Conservation (phyloP, 176 grass and related monocot genomes). For the Poa pratensis region DNA sequence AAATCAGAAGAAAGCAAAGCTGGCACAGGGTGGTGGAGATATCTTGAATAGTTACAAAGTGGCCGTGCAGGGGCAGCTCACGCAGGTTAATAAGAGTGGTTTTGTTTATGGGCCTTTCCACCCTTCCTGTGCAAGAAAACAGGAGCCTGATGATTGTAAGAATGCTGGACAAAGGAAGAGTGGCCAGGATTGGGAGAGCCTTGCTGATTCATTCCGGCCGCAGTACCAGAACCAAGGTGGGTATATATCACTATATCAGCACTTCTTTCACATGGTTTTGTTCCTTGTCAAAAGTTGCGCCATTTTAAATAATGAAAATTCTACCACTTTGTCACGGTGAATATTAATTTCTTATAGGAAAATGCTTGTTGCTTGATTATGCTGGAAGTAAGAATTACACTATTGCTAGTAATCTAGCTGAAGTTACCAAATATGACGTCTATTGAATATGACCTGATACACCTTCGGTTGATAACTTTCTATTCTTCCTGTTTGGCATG, state of each 20-base stretch:
- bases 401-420: not conserved
- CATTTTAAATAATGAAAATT: not conserved
- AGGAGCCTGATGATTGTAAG: conserved; percentile 32
- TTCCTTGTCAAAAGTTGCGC: not conserved
- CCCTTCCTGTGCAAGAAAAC: conserved; percentile 57
- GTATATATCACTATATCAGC: conserved; percentile 32
- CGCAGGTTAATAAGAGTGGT: conserved; percentile 44
- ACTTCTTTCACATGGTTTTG: conserved; percentile 9
- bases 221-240: conserved; percentile 93
- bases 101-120: conserved; percentile 92
- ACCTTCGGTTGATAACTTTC: conserved; percentile 1
- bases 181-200: conserved; percentile 68
- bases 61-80: conserved; percentile 43
- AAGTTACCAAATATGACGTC: conserved; percentile 6
- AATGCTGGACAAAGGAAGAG: conserved; percentile 44
- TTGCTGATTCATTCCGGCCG: conserved; percentile 66
- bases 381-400: not conserved
- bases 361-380: not conserved
- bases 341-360: conserved; percentile 1
- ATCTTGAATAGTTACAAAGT: conserved; percentile 62
- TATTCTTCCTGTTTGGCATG: conserved; percentile 7
- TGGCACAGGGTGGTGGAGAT: conserved; percentile 35
- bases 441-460: not conserved
- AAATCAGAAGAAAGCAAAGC: conserved; percentile 56
- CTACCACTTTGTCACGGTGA: not conserved